These are phyloP conservation scores for Huntiella decipiens DNA, from an alignment of 2,329 filamentous ascomycete species.

Conservation along the genomic window DNA sequence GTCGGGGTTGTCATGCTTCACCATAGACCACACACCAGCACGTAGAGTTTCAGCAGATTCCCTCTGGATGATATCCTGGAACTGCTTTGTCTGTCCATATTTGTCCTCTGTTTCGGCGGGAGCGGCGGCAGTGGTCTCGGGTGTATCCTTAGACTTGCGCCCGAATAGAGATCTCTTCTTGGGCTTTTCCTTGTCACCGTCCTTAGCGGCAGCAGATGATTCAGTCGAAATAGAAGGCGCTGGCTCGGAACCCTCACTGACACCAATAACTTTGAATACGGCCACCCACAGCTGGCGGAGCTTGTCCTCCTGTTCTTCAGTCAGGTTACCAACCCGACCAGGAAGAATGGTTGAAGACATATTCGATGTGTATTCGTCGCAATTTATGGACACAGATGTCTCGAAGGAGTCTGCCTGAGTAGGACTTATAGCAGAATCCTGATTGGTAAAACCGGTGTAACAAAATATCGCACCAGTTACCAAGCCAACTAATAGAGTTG, in stretches of 20 bases:
- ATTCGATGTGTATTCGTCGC: background rate
- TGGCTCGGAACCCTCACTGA: background rate
- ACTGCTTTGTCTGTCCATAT: conserved; percentile 76
- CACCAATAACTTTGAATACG: conserved; percentile 57
- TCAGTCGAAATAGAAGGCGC: conserved; percentile 15
- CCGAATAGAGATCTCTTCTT: conserved; percentile 53
- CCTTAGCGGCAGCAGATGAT: conserved; percentile 16
- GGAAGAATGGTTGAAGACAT: conserved; percentile 21
- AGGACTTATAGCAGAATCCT: background rate
- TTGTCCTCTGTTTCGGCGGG: conserved; percentile 57
- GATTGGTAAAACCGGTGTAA: too few relatives aligned
- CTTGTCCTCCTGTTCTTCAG: conserved; percentile 74
- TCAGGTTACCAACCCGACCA: conserved; percentile 71
- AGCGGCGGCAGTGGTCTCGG: conserved; percentile 21
- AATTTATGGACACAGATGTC: background rate
- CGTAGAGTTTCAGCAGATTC: conserved; percentile 63
- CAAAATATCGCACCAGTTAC: too few relatives aligned
- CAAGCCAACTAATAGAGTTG: too few relatives aligned
- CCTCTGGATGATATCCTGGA: conserved; percentile 60
- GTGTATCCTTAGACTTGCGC: conserved; percentile 37
- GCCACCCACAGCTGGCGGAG: conserved; percentile 71
- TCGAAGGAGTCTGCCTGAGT: background rate
- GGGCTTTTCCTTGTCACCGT: conserved; percentile 50
- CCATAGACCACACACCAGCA: conserved; percentile 74
- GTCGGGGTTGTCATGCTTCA: conserved; percentile 90